Evolutionary conservation across 169 alveolate genomes (phyloP).

Genomic region (Babesia sp.): DNA sequence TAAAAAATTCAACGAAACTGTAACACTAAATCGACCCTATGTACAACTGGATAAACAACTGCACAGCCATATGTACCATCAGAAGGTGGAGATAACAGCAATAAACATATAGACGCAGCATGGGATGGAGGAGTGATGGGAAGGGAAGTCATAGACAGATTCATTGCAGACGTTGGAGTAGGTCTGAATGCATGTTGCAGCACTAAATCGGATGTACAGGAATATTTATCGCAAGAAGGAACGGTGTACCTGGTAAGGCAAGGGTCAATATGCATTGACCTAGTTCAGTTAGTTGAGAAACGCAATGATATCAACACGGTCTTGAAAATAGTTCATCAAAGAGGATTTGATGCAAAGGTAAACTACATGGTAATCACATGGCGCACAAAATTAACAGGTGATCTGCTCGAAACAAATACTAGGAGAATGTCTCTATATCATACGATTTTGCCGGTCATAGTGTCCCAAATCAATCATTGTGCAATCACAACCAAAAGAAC

Average conservation of each 20-base stretch:
- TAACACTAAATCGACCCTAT: background rate
- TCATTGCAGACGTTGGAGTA: constrained; percentile 35
- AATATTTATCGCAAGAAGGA: constrained; percentile 39
- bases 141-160: constrained; percentile 39
- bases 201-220: background rate
- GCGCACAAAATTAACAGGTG: background rate
- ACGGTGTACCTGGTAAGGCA: constrained; percentile 45
- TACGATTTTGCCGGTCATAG: constrained; percentile 16
- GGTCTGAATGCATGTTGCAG: background rate
- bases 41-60: background rate
- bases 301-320: constrained; percentile 39
- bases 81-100: background rate
- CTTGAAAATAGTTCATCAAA: background rate
- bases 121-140: constrained; percentile 68
- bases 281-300: constrained; percentile 42
- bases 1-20: background rate
- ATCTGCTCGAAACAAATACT: background rate
- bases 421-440: constrained; percentile 41
- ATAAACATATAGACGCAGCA: constrained; percentile 28
- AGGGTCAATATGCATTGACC: background rate
- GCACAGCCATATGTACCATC: constrained; percentile 67
- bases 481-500: too few species aligned
- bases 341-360: constrained; percentile 25
- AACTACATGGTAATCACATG: background rate
- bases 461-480: too few species aligned